Base-by-base conservation (phyloP, 2,329 filamentous ascomycete species). In the Fusarium nygamai region DNA sequence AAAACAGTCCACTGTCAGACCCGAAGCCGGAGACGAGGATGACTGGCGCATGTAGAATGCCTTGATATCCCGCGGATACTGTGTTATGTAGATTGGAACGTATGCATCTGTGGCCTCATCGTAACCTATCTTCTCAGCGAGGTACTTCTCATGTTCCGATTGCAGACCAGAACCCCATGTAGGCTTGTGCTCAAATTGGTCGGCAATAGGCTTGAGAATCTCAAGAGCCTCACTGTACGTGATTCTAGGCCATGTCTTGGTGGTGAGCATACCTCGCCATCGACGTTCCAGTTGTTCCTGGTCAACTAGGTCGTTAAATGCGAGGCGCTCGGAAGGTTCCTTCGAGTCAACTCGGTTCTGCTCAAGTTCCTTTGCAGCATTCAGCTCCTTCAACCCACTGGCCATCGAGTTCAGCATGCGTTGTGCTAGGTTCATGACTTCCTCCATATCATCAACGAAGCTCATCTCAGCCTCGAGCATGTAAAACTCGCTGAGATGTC, bases 401-500 rank as follows among this genome's bases (percentile, higher is more conserved):
- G 79, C 79, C 74, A 89, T 74, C 80, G 85, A 85, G 47, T 90
- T 89, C 58, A 98, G 86, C 88, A 98, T 91, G 62, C 91, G 86
- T 82, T 98, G 94, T 5, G 94, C 89, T n/a, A 96, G 82, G 64
- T 92, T 86, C 89, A 97, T 96, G 76, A 99, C 87, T 33, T 88
- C 85, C 36, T 88, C 85, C 74, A 98, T 86, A 72, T 91, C 85
- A 53, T 93, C 87, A 47, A 92, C 89, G 81, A 98, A 98, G 78
- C 91, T 92, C 81, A 95, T 86, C 82, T 99, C 96, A 22, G 92
- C 95, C 83, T 99, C 96, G 6, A 99, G 89, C 96, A 99, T 98
- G 84, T 98, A 98, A 79, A 99, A 98, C 80, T 99, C 96, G 85
- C 94, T 98, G 70, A 99, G 86, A 83, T 99, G 96, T 34, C 96